Evolutionary conservation across 73 alveolate species (phyloP), one percentile per base, ranked within the genome.

Genomic region (Paramecium pentaurelia): DNA sequence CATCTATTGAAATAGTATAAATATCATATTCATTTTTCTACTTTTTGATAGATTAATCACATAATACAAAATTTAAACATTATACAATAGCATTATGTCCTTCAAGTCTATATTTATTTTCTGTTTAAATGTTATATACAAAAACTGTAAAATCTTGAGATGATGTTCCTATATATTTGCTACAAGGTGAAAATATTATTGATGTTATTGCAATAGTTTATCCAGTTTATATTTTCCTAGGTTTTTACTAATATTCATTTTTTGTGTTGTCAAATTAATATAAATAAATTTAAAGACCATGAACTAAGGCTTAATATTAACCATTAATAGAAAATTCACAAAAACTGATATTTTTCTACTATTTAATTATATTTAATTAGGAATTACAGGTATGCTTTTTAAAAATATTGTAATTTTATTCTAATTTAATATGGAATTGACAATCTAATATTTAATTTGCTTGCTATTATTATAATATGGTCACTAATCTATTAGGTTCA

Each of bases 401-500:
- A 8, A 18, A 16, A 16, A 60, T 20, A 18, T 22, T 27, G 25
- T 60, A 60, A 60, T 60, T 60, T 60, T 22, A 30, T 60, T 22
- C 44, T 30, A 30, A 34, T 71, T 71, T 11, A 32, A 22, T 34
- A 71, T 71, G 86, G 36, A 27, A 71, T 71, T 28, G 27, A 71
- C 86, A 71, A 22, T 71, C 58, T 6, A 34, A 32, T 1, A 71
- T n/a, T 30, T 34, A 4, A 32, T 71, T 32, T 71, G 86, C 86
- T 71, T 71, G 4, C 6, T 45, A 27, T 71, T 71, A 34, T 32
- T 32, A 11, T 30, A 71, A 6, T 9, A 71, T 6, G 38, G 47
- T 71, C 8, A 71, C 86, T 32, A 71, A 71, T 30, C 86, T 27
- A 71, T 71, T 71, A 10, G 86, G 86, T 71, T 71, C 86, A 25